phyloP scores from a whole-genome alignment of 2,329 filamentous ascomycete genomes.

The Paracorniculantispora psalliotae region DNA sequence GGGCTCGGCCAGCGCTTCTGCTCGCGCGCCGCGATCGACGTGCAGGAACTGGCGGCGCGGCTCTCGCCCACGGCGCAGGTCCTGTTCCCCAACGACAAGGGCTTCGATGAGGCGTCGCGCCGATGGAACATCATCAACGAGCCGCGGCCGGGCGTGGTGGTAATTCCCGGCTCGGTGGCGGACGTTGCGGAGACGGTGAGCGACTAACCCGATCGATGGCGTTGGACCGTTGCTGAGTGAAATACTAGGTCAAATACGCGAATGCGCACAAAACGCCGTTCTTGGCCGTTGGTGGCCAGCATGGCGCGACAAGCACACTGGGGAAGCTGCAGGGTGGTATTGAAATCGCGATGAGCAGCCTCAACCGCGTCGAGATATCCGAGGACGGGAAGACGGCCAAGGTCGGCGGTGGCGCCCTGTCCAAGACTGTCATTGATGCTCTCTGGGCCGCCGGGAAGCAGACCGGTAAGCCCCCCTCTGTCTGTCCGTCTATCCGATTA shows the following conservation, averaged over 20 bases:
- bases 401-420: slow-evolving; percentile 43
- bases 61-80: not conserved
- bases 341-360: slow-evolving; percentile 41
- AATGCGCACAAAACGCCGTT: slow-evolving; percentile 43
- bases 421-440: slow-evolving; percentile 40
- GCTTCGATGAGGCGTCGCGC: not conserved
- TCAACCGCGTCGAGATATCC: slow-evolving; percentile 38
- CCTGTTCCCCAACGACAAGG: not conserved
- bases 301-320: slow-evolving; percentile 46
- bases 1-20: not conserved
- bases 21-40: not conserved
- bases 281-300: slow-evolving; percentile 47
- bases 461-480: slow-evolving; percentile 30
- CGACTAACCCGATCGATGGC: too few relatives aligned
- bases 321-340: slow-evolving; percentile 45
- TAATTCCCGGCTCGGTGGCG: not conserved
- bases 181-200: slow-evolving; percentile 11
- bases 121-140: slow-evolving; percentile 7
- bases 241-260: slow-evolving; percentile 35
- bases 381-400: slow-evolving; percentile 40
- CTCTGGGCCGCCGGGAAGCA: slow-evolving; percentile 49
- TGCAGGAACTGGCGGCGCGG: not conserved
- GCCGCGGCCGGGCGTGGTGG: not conserved
- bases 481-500: not conserved
- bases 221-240: not conserved